Percentiles rank a stretch among this genome's conserved stretches.
phyloP scores from a whole-genome alignment of 345 rosid species.

The Eucalyptus albens region DNA sequence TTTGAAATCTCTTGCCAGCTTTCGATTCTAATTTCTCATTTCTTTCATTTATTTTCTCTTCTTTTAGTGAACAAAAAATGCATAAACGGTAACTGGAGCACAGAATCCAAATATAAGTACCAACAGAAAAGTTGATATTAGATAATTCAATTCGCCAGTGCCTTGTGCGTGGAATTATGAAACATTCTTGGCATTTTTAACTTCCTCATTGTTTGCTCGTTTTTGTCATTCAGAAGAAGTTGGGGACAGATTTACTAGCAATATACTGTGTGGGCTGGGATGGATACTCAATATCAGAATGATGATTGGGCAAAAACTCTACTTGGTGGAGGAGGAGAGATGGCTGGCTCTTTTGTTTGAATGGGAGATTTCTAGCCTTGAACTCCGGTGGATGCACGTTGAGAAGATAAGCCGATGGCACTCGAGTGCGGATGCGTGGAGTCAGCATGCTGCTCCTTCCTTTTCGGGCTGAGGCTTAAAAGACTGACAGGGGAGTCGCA shows the following conservation, averaged over 20 bases:
- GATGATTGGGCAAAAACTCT: background rate
- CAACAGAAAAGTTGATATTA: background rate
- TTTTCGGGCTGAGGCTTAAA: background rate
- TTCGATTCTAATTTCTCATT: background rate
- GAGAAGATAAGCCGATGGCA: background rate
- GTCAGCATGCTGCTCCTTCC: background rate
- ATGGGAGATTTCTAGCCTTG: background rate
- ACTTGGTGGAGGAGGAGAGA: background rate
- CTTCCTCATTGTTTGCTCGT: background rate
- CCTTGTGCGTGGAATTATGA: background rate
- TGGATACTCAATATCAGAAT: background rate
- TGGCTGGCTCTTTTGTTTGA: background rate
- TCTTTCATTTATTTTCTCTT: background rate
- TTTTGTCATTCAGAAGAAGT: background rate
- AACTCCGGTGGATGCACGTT: background rate
- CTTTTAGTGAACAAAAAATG: background rate
- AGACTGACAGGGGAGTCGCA: no score
- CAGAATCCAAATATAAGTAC: background rate
- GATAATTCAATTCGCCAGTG: background rate
- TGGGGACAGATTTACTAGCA: background rate
- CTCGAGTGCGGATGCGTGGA: background rate
- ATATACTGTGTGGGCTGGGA: background rate
- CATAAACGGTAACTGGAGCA: background rate
- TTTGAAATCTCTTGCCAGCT: background rate
- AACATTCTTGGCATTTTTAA: background rate